Base-by-base conservation (phyloP, 179 eudicot genomes). In the Spergularia azorica region DNA sequence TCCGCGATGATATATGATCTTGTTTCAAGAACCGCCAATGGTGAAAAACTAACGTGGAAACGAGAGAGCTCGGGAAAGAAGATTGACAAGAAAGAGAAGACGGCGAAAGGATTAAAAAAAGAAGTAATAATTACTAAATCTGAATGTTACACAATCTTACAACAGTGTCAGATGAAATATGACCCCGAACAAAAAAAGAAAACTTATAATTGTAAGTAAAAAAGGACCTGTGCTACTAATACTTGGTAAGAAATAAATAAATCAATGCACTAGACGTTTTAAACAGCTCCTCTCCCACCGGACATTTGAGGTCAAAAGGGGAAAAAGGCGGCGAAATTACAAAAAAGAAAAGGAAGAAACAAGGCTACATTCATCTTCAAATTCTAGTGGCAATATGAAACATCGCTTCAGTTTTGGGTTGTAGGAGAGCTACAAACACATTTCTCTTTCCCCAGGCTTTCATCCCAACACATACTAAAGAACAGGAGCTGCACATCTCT, bases 401-500 rank as follows among this genome's bases (percentile, higher is more conserved):
- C 86, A 76, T 70, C 78, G 63, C 71, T 75, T 66, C 57, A 70
- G 74, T 78, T 79, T 82, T 51, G 66, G 79, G 81, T 87, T 85
- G 91, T 77, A 85, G 87, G 88, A 87, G 88, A 85, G 89, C 92
- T 85, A 85, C 89, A 80, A 84, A 81, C 80, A 83, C 74, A 84
- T 4, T 62, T 26, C 36, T 59, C 48, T 75, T 73, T 76, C 79
- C 79, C 84, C 88, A 65, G 21, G 69, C 79, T 75, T 85, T 82
- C 84, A 50, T 81, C 80, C 88, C 81, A 75, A 63, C 80, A 81
- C 74, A 72, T 77, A 75, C 64, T 71, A 67, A 15, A 79, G 74
- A 72, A 78, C 74, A 26, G 80, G 62, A 74, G 75, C 77, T 75
- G 73, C 83, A 79, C 72, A 80, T 80, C 71, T 77, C 86, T 79